Base-by-base conservation (phyloP, 208 protist species). In the Tritrichomonas musculus region DNA sequence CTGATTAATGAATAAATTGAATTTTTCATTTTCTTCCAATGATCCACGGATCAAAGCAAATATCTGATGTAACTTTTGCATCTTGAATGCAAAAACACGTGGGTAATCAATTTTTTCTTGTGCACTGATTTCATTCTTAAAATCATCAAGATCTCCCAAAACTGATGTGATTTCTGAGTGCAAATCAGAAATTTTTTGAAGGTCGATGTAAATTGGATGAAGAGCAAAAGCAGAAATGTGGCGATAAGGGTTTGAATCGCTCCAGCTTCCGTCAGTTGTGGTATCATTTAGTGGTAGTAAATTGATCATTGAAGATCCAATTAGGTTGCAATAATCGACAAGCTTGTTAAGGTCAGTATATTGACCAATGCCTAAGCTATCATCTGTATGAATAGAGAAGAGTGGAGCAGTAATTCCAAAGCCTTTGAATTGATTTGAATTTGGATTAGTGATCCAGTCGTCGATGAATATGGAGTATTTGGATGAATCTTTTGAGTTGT, bases 171-270 rank as follows among this genome's bases (percentile, higher is more conserved):
- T n/a, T n/a, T n/a, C n/a, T n/a, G n/a, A n/a, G n/a, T n/a, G n/a
- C n/a, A n/a, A n/a, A n/a, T n/a, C n/a, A n/a, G n/a, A n/a, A n/a
- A n/a, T n/a, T 69, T 69, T n/a, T 69, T 17, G 64, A n/a, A 77
- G 25, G 69, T 77, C 69, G 22, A 77, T 77, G 22, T 77, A 77
- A 49, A 77, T 47, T 77, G 69, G 69, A 77, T 77, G 69, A 30
- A 77, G 22, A 22, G 69, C 69, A 47, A 77, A 77, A 47, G 33
- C 9, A 47, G 69, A 77, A 22, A 47, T 27, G 4, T 77, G 69
- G 2, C 39, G 30, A 47, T 77, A 77, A n/a, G 69, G 69, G 47
- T 47, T 47, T 47, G 69, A 77, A 22, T 77, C 69, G 22, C 14
- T 22, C 69, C 69, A 77, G 1, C 47, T 33, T 30, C 69, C 69